These are phyloP conservation scores for Epichloe typhina DNA, from an alignment of 2,329 filamentous ascomycete genomes.

Conservation along the genomic window DNA sequence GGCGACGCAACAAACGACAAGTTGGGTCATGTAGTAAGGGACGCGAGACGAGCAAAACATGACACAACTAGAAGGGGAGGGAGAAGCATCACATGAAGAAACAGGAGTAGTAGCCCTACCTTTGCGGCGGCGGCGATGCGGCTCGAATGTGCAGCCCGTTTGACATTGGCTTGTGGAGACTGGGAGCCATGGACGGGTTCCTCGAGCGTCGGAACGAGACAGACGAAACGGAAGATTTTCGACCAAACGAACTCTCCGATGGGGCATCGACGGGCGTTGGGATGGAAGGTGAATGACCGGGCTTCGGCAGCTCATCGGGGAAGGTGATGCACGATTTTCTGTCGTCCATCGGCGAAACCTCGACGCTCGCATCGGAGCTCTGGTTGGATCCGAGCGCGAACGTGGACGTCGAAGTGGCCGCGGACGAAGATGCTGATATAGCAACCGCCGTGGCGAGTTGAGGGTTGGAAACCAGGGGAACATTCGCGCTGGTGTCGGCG, in stretches of 20 bases:
- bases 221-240: conserved; percentile 6
- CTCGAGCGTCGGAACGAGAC: conserved; percentile 3
- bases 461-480: not conserved
- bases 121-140: conserved; percentile 5
- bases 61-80: not conserved
- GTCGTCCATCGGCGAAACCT: conserved; percentile 15
- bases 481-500: not conserved
- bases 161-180: not conserved
- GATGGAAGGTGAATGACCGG: conserved; percentile 8
- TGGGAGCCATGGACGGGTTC: conserved; percentile 1
- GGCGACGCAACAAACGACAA: not conserved
- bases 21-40: not conserved
- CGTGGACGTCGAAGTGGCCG: not conserved
- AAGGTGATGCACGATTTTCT: conserved; percentile 22
- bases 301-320: conserved; percentile 19
- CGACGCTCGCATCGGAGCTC: conserved; percentile 13
- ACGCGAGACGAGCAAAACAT: not conserved
- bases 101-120: not conserved
- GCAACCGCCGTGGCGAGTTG: not conserved
- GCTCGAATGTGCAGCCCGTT: not conserved
- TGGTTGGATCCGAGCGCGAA: conserved; percentile 7
- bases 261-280: conserved; percentile 1
- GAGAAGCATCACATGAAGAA: not conserved
- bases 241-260: conserved; percentile 6
- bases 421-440: not conserved